Conservation (phyloP, 371 early-diverging fungal species). For the Circinella umbellata region DNA sequence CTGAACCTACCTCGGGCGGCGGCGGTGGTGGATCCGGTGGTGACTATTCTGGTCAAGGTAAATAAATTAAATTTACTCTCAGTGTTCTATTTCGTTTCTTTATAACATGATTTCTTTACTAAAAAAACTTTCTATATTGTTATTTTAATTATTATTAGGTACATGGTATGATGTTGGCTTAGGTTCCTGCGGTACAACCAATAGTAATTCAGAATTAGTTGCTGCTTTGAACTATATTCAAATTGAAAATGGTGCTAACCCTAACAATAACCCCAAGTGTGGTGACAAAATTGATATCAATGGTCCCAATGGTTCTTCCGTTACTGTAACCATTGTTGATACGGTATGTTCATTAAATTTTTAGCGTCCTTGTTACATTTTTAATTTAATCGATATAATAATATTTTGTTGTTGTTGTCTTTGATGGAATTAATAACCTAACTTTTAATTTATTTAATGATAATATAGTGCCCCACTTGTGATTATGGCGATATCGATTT, state of each 20-base stretch:
- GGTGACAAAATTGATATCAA: conserved; percentile 28
- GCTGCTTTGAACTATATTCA: conserved; percentile 26
- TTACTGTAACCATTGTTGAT: conserved; percentile 35
- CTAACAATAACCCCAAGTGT: conserved; percentile 37
- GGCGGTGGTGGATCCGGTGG: background rate
- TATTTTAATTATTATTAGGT: background rate
- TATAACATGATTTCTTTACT: too few relatives aligned
- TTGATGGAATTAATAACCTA: background rate
- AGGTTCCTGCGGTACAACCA: conserved; percentile 23
- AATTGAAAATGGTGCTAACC: conserved; percentile 24
- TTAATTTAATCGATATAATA: too few relatives aligned
- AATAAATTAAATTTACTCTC: background rate
- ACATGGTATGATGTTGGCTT: conserved; percentile 22
- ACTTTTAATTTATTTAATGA: background rate
- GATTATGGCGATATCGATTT: conserved; percentile 19
- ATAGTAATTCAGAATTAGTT: conserved; percentile 19
- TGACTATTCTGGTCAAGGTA: conserved; percentile 18
- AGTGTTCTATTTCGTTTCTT: too few relatives aligned
- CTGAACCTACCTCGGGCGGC: background rate
- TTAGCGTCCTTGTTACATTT: too few relatives aligned
- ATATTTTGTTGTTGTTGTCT: too few relatives aligned
- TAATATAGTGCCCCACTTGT: conserved; percentile 9
- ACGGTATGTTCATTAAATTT: conserved; percentile 18
- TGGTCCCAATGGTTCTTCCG: conserved; percentile 28
- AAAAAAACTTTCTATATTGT: too few relatives aligned